Percentiles rank a stretch among this genome's conserved stretches.
Conservation (phyloP, 768 basidiomycete genomes). For the Mycena filopes region DNA sequence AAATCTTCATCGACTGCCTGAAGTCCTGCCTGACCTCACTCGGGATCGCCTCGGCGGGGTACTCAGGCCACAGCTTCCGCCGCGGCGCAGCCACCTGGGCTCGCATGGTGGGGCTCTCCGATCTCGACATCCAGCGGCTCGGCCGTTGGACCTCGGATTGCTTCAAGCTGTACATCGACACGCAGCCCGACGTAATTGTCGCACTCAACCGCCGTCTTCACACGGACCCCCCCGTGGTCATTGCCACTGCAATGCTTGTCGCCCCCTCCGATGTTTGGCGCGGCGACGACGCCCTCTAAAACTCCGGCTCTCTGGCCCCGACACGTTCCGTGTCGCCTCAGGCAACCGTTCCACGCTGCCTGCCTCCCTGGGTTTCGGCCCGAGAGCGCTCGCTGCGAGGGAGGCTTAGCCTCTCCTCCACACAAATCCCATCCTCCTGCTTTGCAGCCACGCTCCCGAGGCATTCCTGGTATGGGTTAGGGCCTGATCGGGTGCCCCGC, state of each 20-base stretch:
- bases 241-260: constrained; percentile 11
- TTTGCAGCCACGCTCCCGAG: too few species aligned
- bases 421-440: too few species aligned
- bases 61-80: constrained; percentile 6
- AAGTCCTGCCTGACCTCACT: not conserved
- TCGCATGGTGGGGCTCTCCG: constrained; percentile 1
- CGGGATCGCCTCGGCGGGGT: not conserved
- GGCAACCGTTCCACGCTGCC: constrained; percentile 14
- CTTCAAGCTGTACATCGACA: constrained; percentile 10
- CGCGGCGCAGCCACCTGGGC: constrained; percentile 10
- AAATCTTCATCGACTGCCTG: constrained; percentile 12
- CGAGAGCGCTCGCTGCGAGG: constrained; percentile 7
- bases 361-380: constrained; percentile 10
- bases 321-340: not conserved
- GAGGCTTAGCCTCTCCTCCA: too few species aligned
- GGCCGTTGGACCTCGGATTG: constrained; percentile 11
- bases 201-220: constrained; percentile 3
- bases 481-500: constrained; percentile 2
- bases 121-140: constrained; percentile 2
- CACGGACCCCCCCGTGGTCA: not conserved
- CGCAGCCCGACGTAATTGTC: constrained; percentile 2
- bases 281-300: constrained; percentile 1
- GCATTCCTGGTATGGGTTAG: constrained; percentile 3
- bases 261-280: constrained; percentile 1
- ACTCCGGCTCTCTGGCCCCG: constrained; percentile 7